These are phyloP conservation scores for Fusarium devonianum DNA, from an alignment of 2,329 filamentous ascomycete species.

Conservation along the genomic window DNA sequence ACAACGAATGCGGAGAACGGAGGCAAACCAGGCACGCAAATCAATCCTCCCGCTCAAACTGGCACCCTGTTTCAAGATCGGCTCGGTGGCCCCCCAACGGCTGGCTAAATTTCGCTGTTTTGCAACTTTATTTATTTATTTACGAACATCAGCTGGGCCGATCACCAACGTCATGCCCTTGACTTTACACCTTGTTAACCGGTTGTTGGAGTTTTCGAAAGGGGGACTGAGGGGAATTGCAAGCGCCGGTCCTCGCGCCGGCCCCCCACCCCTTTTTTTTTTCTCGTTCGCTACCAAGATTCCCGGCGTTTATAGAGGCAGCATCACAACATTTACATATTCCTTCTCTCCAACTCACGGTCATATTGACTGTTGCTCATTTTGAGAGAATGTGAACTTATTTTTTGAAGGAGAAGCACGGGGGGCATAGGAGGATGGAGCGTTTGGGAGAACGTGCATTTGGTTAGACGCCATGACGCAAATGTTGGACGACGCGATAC, in stretches of 20 bases:
- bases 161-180: slow-evolving; percentile 14
- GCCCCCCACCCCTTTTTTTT: slow-evolving; percentile 3
- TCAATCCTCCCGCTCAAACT: neutral
- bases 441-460: slow-evolving; percentile 15
- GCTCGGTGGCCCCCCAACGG: slow-evolving; percentile 20
- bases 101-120: slow-evolving; percentile 19
- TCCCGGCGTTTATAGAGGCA: slow-evolving; percentile 38
- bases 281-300: slow-evolving; percentile 35
- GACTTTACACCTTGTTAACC: slow-evolving; percentile 10
- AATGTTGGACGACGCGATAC: neutral
- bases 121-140: no score
- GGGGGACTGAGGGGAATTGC: slow-evolving; percentile 1
- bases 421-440: slow-evolving; percentile 12
- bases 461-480: slow-evolving; percentile 13
- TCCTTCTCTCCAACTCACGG: slow-evolving; percentile 22
- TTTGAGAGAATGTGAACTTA: slow-evolving; percentile 1
- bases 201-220: slow-evolving; percentile 24
- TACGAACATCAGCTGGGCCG: slow-evolving; percentile 20
- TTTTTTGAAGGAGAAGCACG: slow-evolving; percentile 16
- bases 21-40: neutral
- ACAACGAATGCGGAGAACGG: slow-evolving; percentile 10
- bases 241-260: slow-evolving; percentile 2
- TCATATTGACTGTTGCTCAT: slow-evolving; percentile 19
- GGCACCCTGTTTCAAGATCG: slow-evolving; percentile 22
- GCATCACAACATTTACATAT: slow-evolving; percentile 26